Conservation (phyloP, 1,284 basidiomycete species). For the Athelia psychrophila region DNA sequence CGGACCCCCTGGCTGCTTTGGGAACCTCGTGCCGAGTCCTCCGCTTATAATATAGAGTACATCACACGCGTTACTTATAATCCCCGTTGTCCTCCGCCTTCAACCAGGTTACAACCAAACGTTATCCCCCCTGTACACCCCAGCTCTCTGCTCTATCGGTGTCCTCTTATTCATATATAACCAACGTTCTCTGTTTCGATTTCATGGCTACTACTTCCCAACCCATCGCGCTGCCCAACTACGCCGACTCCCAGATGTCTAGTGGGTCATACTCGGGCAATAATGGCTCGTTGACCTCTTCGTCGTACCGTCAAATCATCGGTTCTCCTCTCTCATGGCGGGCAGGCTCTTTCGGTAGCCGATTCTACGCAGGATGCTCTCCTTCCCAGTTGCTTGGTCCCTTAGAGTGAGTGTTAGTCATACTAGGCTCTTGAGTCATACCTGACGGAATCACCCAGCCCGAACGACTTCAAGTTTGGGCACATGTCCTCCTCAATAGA, state of each 20-base stretch:
- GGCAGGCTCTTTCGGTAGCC: constrained; percentile 56
- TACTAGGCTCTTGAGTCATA: neutral
- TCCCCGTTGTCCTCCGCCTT: too few species aligned
- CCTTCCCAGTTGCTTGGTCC: constrained; percentile 60
- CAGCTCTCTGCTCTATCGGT: too few species aligned
- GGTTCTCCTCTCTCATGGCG: constrained; percentile 72
- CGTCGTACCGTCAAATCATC: constrained; percentile 62
- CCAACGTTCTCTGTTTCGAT: neutral
- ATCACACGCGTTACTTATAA: too few species aligned
- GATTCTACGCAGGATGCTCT: constrained; percentile 57
- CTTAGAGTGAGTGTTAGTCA: constrained; percentile 50
- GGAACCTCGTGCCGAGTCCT: too few species aligned
- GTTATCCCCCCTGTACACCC: too few species aligned
- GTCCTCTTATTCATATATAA: too few species aligned
- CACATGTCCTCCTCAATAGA: constrained; percentile 59
- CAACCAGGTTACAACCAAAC: too few species aligned
- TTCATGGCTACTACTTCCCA: constrained; percentile 43
- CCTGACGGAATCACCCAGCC: constrained; percentile 26
- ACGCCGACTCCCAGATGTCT: constrained; percentile 35
- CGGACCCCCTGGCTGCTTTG: too few species aligned
- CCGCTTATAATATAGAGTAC: too few species aligned
- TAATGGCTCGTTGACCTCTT: constrained; percentile 57
- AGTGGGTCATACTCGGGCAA: constrained; percentile 49
- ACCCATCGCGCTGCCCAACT: constrained; percentile 51
- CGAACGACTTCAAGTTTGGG: constrained; percentile 50